phyloP scores from a whole-genome alignment of 208 protist species.

The Novymonas esmeraldas region DNA sequence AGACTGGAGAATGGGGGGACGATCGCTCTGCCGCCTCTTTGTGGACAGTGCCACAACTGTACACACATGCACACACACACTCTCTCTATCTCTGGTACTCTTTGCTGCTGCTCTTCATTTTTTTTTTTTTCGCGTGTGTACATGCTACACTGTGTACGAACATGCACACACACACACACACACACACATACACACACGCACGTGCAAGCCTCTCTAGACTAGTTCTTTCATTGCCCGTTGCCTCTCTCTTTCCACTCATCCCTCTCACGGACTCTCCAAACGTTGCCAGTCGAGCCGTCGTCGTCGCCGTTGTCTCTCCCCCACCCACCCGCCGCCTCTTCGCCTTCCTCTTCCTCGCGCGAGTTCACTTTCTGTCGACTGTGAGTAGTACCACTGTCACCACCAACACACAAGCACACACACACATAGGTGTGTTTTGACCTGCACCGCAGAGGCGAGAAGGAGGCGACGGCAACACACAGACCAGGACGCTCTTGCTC shows the following conservation, averaged over 20 bases:
- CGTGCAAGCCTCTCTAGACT: neutral
- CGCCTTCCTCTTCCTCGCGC: neutral
- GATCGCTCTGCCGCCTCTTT: too few relatives aligned
- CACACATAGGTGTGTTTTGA: neutral
- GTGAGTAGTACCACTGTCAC: too few relatives aligned
- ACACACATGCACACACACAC: neutral
- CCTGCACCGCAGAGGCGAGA: neutral
- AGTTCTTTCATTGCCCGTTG: neutral
- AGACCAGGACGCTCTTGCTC: too few relatives aligned
- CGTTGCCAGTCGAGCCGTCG: too few relatives aligned
- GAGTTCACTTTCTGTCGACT: too few relatives aligned
- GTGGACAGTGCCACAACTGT: neutral
- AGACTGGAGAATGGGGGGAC: too few relatives aligned
- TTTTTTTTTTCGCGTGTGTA: neutral
- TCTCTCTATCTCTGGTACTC: neutral
- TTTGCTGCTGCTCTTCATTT: neutral
- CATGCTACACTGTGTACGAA: neutral
- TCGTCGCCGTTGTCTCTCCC: too few relatives aligned
- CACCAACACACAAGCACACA: neutral
- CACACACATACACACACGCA: constrained; percentile 1
- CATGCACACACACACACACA: constrained; percentile 1
- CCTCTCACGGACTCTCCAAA: neutral
- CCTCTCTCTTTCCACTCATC: neutral
- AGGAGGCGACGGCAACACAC: neutral
- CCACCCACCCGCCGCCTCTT: too few relatives aligned